Evolutionary conservation across 495 filamentous ascomycete genomes (phyloP).

Genomic region (Penicillium angulare): DNA sequence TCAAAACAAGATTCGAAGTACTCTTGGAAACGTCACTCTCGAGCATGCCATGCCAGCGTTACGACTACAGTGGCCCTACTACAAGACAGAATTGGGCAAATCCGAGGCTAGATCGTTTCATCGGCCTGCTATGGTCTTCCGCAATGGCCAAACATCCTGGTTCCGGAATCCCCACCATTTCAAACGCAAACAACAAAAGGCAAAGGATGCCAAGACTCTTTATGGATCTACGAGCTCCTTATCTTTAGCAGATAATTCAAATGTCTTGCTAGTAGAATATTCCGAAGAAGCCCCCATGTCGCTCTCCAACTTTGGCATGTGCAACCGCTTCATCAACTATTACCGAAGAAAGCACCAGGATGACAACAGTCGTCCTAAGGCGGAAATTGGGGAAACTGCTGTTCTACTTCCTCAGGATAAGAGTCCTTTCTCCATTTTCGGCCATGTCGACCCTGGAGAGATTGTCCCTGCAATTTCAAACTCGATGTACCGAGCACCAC

Average conservation of each 20-base stretch:
- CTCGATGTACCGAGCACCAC: slow-evolving; percentile 87
- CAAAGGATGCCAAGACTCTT: slow-evolving; percentile 69
- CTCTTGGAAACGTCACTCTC: slow-evolving; percentile 76
- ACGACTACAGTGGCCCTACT: slow-evolving; percentile 89
- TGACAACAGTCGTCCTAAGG: slow-evolving; percentile 69
- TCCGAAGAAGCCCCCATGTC: slow-evolving; percentile 90
- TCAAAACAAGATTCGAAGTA: slow-evolving; percentile 90
- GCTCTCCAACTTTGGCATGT: slow-evolving; percentile 96
- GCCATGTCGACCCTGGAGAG: slow-evolving; percentile 85
- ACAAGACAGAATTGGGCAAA: slow-evolving; percentile 76
- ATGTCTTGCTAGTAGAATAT: slow-evolving; percentile 85
- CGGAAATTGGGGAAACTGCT: slow-evolving; percentile 79
- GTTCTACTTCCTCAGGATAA: slow-evolving; percentile 90
- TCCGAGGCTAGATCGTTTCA: slow-evolving; percentile 88
- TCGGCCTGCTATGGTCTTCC: slow-evolving; percentile 68
- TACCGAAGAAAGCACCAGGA: slow-evolving; percentile 84
- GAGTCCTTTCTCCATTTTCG: slow-evolving; percentile 93
- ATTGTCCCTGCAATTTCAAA: slow-evolving; percentile 88
- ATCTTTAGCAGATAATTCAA: slow-evolving; percentile 82
- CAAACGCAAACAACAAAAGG: slow-evolving; percentile 77
- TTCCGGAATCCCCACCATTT: slow-evolving; percentile 43
- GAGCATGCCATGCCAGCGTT: slow-evolving; percentile 91
- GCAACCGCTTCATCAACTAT: slow-evolving; percentile 90
- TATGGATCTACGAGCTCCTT: slow-evolving; percentile 75
- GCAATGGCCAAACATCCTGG: slow-evolving; percentile 55